Base-by-base conservation (phyloP, 2,329 filamentous ascomycete species). In the Colletotrichum tanaceti region DNA sequence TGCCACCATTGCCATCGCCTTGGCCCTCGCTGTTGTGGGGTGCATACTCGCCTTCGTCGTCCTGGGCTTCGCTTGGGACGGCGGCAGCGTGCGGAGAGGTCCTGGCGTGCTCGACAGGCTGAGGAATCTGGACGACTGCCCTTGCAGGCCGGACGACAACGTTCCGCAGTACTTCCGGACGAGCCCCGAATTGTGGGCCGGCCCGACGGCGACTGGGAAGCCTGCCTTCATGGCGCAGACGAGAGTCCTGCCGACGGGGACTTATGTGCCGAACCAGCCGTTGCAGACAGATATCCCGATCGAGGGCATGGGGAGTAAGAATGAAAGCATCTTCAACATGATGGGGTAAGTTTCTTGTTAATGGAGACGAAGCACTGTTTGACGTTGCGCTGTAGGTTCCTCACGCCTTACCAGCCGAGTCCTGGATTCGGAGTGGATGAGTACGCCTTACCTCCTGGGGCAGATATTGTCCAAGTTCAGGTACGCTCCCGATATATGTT, bases 361-460 rank as follows among this genome's bases (percentile, higher is more conserved):
- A 28, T 13, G 4, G 41, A 10, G 24, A 14, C 1, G 22, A 13
- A 39, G 22, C 14, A 38, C 3, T 46, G 43, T 14, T 49, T 64
- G 41, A 63, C 41, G 32, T 47, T 16, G 22, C n/a, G 32, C n/a
- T 43, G 18, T 28, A 76, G 75, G 6, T 86, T 89, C 70, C 78
- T 93, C 38, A 89, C 88, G 46, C 90, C 91, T 4, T 94, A 93
- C 77, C 87, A 87, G 70, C 89, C 91, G 0, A 89, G 90, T 63
- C 87, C 90, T 0, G 92, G 92, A 1, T 94, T 93, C 71, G 92
- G 92, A 3, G 90, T 92, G 0, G 82, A 90, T 18, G 92, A 94
- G 77, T 91, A 90, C 73, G 83, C 90, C 3, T 77, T 93, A 18
- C 91, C 91, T 0, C 77, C 82, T 7, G 90, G 88, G 14, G 86